These are phyloP conservation scores for Colletotrichum sublineola DNA, from an alignment of 2,329 filamentous ascomycete species.

Conservation along the genomic window DNA sequence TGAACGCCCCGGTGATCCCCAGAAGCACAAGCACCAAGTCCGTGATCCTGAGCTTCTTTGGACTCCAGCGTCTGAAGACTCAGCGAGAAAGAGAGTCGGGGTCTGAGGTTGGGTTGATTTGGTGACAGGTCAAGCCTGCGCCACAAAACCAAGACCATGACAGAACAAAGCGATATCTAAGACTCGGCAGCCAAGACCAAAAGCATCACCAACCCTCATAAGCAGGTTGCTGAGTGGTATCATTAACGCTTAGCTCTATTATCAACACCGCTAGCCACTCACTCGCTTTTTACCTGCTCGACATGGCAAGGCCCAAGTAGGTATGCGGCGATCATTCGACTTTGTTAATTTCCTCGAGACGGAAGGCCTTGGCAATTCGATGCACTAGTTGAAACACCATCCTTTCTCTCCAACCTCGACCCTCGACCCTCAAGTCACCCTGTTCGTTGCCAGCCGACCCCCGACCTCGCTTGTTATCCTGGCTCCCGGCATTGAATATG, in stretches of 20 bases:
- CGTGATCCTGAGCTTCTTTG: conserved; percentile 3
- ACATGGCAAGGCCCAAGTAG: conserved; percentile 12
- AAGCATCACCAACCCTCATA: conserved; percentile 24
- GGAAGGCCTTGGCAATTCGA: conserved; percentile 34
- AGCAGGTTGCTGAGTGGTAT: conserved; percentile 13
- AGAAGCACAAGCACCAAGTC: not conserved
- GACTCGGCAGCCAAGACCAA: conserved; percentile 6
- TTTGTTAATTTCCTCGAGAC: conserved; percentile 36
- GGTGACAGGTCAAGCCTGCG: not conserved
- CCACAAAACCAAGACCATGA: not conserved
- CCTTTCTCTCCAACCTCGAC: conserved; percentile 2
- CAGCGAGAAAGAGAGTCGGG: not conserved
- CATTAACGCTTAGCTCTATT: conserved; percentile 7
- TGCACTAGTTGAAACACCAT: conserved; percentile 39
- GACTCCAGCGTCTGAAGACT: not conserved
- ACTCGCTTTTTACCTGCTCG: not conserved
- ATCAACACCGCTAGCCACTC: not conserved
- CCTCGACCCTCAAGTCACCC: not conserved
- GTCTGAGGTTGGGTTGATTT: not conserved
- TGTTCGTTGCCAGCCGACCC: conserved; percentile 2
- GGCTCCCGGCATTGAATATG: conserved; percentile 23
- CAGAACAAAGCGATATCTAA: conserved; percentile 5
- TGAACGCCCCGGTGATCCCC: conserved; percentile 21
- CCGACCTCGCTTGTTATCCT: conserved; percentile 25
- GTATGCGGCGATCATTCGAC: conserved; percentile 22